phyloP scores from a whole-genome alignment of 805 yeast genomes.

The Zygosaccharomyces pseudorouxii region DNA sequence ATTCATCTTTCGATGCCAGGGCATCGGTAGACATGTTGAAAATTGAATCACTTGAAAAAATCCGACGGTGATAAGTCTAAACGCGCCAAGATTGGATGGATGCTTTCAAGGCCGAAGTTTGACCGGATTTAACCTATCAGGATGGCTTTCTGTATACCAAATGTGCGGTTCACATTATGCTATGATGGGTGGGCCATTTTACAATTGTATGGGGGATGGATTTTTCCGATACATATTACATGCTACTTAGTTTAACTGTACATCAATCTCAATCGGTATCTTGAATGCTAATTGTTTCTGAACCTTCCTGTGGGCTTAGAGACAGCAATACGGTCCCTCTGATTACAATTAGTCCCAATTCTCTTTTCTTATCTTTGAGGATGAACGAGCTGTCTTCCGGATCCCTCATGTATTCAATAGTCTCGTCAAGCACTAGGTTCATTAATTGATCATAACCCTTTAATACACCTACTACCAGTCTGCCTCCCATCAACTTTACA shows the following conservation, averaged over 20 bases:
- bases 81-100: not conserved
- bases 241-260: not conserved
- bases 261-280: conserved; percentile 13
- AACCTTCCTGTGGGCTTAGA: conserved; percentile 33
- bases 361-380: conserved; percentile 55
- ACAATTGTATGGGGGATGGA: not conserved
- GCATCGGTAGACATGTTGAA: not conserved
- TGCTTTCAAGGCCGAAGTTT: too few species aligned
- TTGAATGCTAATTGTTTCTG: conserved; percentile 31
- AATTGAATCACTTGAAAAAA: not conserved
- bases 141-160: too few species aligned
- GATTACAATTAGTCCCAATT: conserved; percentile 72
- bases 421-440: conserved; percentile 72
- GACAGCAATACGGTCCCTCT: conserved; percentile 74
- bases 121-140: too few species aligned
- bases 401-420: conserved; percentile 55
- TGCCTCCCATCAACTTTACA: conserved; percentile 81
- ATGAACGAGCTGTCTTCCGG: conserved; percentile 53
- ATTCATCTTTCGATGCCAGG: not conserved
- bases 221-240: conserved; percentile 1
- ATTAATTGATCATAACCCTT: conserved; percentile 81
- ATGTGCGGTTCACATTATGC: too few species aligned
- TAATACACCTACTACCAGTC: conserved; percentile 73
- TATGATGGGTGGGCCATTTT: not conserved
- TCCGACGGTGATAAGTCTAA: not conserved